Percentiles rank a stretch among this genome's conserved stretches.
These are phyloP conservation scores for Balamuthia mandrillaris DNA, from an alignment of 208 protist species.

Conservation along the genomic window DNA sequence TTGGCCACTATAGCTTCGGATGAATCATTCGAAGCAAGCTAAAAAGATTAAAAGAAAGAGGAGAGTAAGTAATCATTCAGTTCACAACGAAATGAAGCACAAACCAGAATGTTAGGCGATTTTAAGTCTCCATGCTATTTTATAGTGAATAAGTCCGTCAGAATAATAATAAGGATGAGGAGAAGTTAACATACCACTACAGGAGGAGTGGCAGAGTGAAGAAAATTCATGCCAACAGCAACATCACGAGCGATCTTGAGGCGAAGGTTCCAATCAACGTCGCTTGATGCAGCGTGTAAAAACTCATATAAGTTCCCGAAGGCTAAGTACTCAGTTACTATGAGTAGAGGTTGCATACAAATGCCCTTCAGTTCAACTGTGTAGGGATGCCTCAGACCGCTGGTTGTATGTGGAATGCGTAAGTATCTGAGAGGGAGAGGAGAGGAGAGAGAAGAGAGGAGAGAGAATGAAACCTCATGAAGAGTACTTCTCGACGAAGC, in stretches of 20 bases:
- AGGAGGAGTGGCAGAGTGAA: conserved; percentile 26
- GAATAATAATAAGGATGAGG: too few relatives aligned
- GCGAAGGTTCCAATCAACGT: neutral
- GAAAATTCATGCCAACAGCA: conserved; percentile 46
- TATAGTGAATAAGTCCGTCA: too few relatives aligned
- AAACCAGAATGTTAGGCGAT: conserved; percentile 38
- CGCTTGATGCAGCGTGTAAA: neutral
- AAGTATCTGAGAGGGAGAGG: too few relatives aligned
- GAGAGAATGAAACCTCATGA: conserved; percentile 40
- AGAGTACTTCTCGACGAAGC: conserved; percentile 25
- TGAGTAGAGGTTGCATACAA: conserved; percentile 18
- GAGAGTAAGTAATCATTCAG: too few relatives aligned
- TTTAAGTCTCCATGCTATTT: conserved; percentile 51
- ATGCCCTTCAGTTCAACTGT: conserved; percentile 32
- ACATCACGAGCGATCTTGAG: conserved; percentile 41
- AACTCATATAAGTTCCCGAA: conserved; percentile 41
- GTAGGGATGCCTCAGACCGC: conserved; percentile 29
- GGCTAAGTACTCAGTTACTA: conserved; percentile 24
- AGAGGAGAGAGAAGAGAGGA: too few relatives aligned
- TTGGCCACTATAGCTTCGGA: too few relatives aligned
- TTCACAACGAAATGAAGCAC: neutral
- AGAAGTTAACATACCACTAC: too few relatives aligned
- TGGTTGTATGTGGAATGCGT: too few relatives aligned
- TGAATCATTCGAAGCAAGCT: too few relatives aligned
- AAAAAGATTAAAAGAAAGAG: too few relatives aligned